Evolutionary conservation across 371 early-diverging fungal genomes (phyloP).

Genomic region (Furculomyces boomerangus): DNA sequence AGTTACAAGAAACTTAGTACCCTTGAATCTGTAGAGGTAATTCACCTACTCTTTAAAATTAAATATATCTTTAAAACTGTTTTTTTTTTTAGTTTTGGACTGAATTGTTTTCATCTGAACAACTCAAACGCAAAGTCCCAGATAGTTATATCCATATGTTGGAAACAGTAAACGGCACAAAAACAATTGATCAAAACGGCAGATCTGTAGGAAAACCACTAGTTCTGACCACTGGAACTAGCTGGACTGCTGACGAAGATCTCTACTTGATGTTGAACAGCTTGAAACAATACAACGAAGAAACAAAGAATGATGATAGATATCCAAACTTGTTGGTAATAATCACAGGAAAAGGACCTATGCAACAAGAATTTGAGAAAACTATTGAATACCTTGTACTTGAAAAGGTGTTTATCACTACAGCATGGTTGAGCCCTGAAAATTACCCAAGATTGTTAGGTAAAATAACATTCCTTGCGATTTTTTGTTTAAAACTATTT

Average conservation of each 20-base stretch:
- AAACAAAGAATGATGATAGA: neutral
- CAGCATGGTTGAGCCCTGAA: conserved; percentile 61
- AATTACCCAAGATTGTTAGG: conserved; percentile 67
- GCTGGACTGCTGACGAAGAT: conserved; percentile 94
- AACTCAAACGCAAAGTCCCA: too few relatives aligned
- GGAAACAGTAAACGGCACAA: neutral
- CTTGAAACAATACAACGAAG: conserved; percentile 35
- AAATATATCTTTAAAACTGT: neutral
- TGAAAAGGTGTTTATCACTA: conserved; percentile 39
- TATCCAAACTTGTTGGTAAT: conserved; percentile 49
- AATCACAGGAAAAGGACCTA: conserved; percentile 88
- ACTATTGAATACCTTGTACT: conserved; percentile 33
- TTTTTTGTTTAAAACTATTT: neutral
- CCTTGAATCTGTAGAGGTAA: conserved; percentile 39
- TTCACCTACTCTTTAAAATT: neutral
- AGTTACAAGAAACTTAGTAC: conserved; percentile 38
- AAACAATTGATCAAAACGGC: neutral
- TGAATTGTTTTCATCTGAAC: too few relatives aligned
- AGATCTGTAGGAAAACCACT: conserved; percentile 35
- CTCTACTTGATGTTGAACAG: conserved; percentile 64
- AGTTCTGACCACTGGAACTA: conserved; percentile 75
- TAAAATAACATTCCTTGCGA: neutral
- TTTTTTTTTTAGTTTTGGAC: neutral
- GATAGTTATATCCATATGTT: too few relatives aligned
- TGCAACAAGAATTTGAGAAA: conserved; percentile 42